phyloP scores from a whole-genome alignment of 106 monocot species.

The Iris macrosiphon region DNA sequence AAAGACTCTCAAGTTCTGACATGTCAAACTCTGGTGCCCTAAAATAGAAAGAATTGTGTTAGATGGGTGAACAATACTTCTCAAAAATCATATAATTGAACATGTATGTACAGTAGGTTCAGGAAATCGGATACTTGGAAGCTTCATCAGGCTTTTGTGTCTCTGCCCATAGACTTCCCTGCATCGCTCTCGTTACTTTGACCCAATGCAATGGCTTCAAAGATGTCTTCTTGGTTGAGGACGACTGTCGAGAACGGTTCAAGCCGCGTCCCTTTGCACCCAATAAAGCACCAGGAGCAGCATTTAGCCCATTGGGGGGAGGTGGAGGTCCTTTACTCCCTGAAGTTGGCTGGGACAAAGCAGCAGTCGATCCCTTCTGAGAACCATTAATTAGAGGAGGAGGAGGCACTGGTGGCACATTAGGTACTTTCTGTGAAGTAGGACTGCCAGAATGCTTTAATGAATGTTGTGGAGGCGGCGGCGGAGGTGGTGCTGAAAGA shows the following conservation, averaged over 20 bases:
- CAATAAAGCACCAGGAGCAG: conserved; percentile 5
- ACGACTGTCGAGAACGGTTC: conserved; percentile 20
- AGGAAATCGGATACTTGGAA: conserved; percentile 29
- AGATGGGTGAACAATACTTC: conserved; percentile 4
- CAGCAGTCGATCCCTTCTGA: conserved; percentile 7
- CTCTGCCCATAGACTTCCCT: conserved; percentile 98
- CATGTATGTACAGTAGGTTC: conserved; percentile 5
- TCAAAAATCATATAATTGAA: conserved; percentile 7
- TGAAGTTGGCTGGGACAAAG: conserved; percentile 2
- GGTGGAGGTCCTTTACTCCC: conserved; percentile 25
- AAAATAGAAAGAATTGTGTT: conserved; percentile 19
- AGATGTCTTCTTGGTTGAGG: conserved; percentile 50
- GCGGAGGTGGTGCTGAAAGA: conserved; percentile 47
- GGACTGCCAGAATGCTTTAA: conserved; percentile 6
- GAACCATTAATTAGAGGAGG: conserved; percentile 12
- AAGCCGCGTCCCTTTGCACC: conserved; percentile 32
- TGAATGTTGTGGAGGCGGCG: conserved; percentile 25
- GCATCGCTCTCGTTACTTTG: conserved; percentile 96
- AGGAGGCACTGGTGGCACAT: conserved; percentile 35
- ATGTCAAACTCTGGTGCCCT: conserved; percentile 96
- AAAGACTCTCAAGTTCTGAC: conserved; percentile 91
- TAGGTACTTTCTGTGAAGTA: conserved; percentile 15
- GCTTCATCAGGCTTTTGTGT: conserved; percentile 69
- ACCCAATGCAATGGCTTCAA: conserved; percentile 96
- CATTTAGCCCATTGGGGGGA: conserved; percentile 32